These are phyloP conservation scores for Exophiala bonariae DNA, from an alignment of 2,329 filamentous ascomycete genomes.

Conservation along the genomic window DNA sequence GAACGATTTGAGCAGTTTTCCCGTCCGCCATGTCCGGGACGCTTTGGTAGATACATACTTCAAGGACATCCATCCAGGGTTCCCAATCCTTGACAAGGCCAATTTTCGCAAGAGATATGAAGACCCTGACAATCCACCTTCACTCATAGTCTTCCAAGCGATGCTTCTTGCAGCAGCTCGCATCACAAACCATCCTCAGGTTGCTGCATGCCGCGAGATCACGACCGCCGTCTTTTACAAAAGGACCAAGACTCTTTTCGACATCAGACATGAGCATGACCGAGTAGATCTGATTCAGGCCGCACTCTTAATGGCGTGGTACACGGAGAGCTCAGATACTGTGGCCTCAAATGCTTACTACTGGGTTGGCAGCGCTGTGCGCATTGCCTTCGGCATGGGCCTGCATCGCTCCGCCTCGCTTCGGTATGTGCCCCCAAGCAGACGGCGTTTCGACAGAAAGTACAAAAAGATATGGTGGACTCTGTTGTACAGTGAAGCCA, in stretches of 20 bases:
- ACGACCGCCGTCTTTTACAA: slow-evolving; percentile 30
- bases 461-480: slow-evolving; percentile 11
- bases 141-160: slow-evolving; percentile 30
- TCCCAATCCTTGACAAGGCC: slow-evolving; percentile 54
- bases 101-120: slow-evolving; percentile 52
- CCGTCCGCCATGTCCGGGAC: slow-evolving; percentile 27
- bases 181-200: slow-evolving; percentile 27
- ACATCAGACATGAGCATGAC: slow-evolving; percentile 31
- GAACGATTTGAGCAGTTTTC: slow-evolving; percentile 7
- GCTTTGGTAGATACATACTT: slow-evolving; percentile 55
- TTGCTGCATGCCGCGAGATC: slow-evolving; percentile 22
- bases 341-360: slow-evolving; percentile 27
- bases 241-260: slow-evolving; percentile 29
- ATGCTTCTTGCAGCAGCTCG: slow-evolving; percentile 31
- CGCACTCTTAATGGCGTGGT: slow-evolving; percentile 30
- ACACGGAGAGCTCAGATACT: slow-evolving; percentile 26
- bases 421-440: background rate
- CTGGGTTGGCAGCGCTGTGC: slow-evolving; percentile 29
- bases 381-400: slow-evolving; percentile 31
- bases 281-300: slow-evolving; percentile 29
- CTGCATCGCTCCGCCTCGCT: slow-evolving; percentile 22
- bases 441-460: background rate
- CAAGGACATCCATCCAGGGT: slow-evolving; percentile 51
- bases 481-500: slow-evolving; percentile 5
- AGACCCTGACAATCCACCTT: slow-evolving; percentile 23